These are phyloP conservation scores for Heimioporus sp. DNA, from an alignment of 768 basidiomycete species.

Conservation along the genomic window DNA sequence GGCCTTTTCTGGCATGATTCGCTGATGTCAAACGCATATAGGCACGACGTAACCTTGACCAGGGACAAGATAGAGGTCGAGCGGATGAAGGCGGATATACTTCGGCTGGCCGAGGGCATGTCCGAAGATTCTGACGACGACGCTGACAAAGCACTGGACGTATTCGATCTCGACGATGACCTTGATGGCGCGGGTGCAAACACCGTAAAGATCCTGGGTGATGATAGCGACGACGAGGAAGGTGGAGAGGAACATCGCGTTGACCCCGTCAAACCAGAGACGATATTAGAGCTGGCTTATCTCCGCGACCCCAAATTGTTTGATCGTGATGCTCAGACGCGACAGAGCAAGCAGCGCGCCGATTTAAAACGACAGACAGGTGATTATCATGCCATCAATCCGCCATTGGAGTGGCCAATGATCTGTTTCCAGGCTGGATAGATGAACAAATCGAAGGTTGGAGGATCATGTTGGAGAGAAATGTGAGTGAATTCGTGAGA, in stretches of 20 bases:
- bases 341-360: slow-evolving; percentile 63
- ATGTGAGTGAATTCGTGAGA: slow-evolving; percentile 51
- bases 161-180: slow-evolving; percentile 53
- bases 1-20: not conserved
- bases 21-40: slow-evolving; percentile 19
- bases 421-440: slow-evolving; percentile 50
- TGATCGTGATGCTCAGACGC: slow-evolving; percentile 69
- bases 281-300: slow-evolving; percentile 74
- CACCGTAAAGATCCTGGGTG: slow-evolving; percentile 50
- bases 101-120: slow-evolving; percentile 69
- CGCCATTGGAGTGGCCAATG: not conserved
- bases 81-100: slow-evolving; percentile 80
- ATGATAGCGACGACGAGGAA: slow-evolving; percentile 44
- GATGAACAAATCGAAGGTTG: slow-evolving; percentile 93
- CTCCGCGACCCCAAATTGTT: slow-evolving; percentile 73
- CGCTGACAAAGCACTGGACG: slow-evolving; percentile 21
- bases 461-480: slow-evolving; percentile 84
- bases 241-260: slow-evolving; percentile 26
- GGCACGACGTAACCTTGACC: slow-evolving; percentile 46
- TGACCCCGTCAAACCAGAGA: slow-evolving; percentile 45
- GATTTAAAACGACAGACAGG: slow-evolving; percentile 72
- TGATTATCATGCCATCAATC: slow-evolving; percentile 21
- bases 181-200: slow-evolving; percentile 41
- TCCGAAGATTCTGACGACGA: slow-evolving; percentile 67
- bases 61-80: slow-evolving; percentile 62